Percentiles rank a stretch among this genome's conserved stretches.
Conservation (phyloP, 139 green algal genomes). For the Diplosphaera chodatii region DNA sequence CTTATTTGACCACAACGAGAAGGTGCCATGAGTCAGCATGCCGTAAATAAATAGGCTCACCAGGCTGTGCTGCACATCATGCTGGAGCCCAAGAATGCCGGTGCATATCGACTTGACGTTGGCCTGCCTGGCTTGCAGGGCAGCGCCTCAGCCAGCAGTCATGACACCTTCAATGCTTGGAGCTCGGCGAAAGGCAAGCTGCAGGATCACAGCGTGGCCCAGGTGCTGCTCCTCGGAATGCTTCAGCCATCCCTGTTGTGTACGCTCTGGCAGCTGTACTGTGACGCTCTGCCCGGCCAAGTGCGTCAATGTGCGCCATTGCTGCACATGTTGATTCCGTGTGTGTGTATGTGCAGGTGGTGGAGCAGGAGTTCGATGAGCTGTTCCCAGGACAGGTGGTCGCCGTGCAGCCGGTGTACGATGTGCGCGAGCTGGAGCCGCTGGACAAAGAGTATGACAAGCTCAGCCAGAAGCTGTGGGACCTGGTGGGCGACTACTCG, state of each 20-base stretch:
- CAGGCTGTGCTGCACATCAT: too few relatives aligned
- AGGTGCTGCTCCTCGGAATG: too few relatives aligned
- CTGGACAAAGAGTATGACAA: constrained; percentile 31
- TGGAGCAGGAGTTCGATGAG: constrained; percentile 13
- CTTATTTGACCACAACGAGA: neutral
- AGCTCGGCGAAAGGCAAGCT: neutral
- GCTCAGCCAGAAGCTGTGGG: constrained; percentile 16
- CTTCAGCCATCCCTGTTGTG: too few relatives aligned
- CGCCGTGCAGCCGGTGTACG: constrained; percentile 31
- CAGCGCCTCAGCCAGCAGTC: neutral
- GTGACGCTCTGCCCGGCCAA: too few relatives aligned
- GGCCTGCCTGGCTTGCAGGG: too few relatives aligned
- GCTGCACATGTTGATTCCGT: too few relatives aligned
- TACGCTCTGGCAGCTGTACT: too few relatives aligned
- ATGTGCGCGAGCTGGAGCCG: constrained; percentile 28
- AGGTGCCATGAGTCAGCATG: too few relatives aligned
- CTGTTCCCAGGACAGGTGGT: constrained; percentile 10
- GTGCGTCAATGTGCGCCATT: too few relatives aligned
- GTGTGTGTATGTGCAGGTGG: constrained; percentile 9
- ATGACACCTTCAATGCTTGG: neutral
- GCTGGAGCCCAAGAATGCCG: too few relatives aligned
- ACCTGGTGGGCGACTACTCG: constrained; percentile 45
- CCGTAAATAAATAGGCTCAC: too few relatives aligned
- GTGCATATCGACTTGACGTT: too few relatives aligned
- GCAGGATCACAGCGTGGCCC: neutral